Base-by-base conservation (phyloP, 2,329 filamentous ascomycete species). In the Alternaria longipes region DNA sequence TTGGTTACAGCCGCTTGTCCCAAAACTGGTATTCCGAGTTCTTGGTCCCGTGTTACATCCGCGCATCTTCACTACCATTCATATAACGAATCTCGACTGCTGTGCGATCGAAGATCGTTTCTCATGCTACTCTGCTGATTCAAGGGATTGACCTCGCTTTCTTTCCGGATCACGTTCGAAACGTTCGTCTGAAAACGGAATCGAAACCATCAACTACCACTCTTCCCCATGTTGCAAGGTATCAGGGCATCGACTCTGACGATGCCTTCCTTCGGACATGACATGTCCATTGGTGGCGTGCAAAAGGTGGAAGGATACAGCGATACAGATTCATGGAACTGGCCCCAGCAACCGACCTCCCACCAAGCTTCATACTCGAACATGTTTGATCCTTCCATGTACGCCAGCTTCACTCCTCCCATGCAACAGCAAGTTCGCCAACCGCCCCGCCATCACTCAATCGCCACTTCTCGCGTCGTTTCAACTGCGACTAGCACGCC, bases 151-250 rank as follows among this genome's bases (percentile, higher is more conserved):
- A 51, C 55, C 22, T 50, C 30, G 28, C 38, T n/a, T 20, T 14
- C 22, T 12, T 24, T n/a, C 26, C 32, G 22, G 3, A 55, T 49
- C 47, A 50, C 34, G 11, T 44, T 42, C 56, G 36, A 41, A 38
- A 41, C 56, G 28, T 54, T 57, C 58, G 55, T 38, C 34, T 42
- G 44, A 24, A n/a, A 38, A 58, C 42, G 32, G 47, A 56, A 45
- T 57, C 62, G 47, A 50, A 38, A 50, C 47, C 9, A 20, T 49
- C 32, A 20, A 49, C 28, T 16, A 26, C 26, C 40, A 12, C 26
- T 26, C 40, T 66, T 72, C 74, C 72, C 59, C 73, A 78, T 77
- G 75, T 77, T 77, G 73, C 75, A 77, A 67, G 72, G 73, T 56
- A 73, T 76, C 40, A 64, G 74, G 56, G 68, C 74, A 64, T 72